phyloP scores from a whole-genome alignment of 148 eudicot genomes.

The Rhododendron henanense region DNA sequence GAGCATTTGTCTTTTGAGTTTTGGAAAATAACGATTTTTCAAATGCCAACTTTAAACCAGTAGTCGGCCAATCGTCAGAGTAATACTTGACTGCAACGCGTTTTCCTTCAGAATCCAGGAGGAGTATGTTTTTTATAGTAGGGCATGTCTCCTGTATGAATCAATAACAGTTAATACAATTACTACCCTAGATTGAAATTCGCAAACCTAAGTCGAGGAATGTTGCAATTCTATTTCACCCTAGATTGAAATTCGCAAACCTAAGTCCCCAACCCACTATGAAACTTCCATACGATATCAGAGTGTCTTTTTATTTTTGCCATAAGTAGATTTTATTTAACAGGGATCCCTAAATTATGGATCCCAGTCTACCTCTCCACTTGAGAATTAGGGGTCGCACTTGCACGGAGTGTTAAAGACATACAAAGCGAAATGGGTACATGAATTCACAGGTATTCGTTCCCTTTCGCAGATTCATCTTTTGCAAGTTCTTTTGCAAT shows the following conservation, averaged over 20 bases:
- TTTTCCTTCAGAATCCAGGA: conserved; percentile 42
- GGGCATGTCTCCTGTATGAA: conserved; percentile 36
- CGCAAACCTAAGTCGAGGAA: not conserved
- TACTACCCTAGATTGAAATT: not conserved
- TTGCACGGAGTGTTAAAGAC: not conserved
- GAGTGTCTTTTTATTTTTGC: not conserved
- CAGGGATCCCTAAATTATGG: not conserved
- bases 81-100: conserved; percentile 43
- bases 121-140: conserved; percentile 29
- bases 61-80: conserved; percentile 46
- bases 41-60: conserved; percentile 32
- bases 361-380: not conserved
- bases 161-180: not conserved
- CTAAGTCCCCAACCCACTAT: not conserved
- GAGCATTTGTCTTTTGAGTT: conserved; percentile 39
- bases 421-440: not conserved
- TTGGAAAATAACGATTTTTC: conserved; percentile 34
- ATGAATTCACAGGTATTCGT: not conserved
- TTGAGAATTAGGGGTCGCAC: not conserved
- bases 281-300: not conserved
- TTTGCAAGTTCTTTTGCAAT: not conserved
- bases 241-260: not conserved
- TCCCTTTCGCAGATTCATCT: not conserved
- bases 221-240: not conserved
- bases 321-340: not conserved